Conservation (phyloP, 2,329 filamentous ascomycete species). For the Taxawa tesnikishii region DNA sequence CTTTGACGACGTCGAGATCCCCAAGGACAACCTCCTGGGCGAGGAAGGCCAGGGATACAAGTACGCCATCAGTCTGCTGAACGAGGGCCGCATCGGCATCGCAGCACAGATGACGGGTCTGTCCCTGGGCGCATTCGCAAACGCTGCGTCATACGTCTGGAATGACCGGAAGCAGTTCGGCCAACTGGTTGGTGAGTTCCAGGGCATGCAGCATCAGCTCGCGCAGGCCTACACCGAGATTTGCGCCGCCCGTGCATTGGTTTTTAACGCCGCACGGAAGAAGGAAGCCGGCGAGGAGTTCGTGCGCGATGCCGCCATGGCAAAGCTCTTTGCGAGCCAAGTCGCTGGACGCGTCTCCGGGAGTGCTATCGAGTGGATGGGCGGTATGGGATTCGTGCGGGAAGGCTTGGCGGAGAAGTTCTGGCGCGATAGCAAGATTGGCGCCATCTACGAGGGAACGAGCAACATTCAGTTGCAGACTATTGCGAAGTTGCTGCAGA, state of each 20-base stretch:
- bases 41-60: slow-evolving; percentile 91
- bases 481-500: slow-evolving; percentile 59
- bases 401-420: slow-evolving; percentile 97
- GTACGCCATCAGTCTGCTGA: slow-evolving; percentile 86
- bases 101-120: slow-evolving; percentile 98
- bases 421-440: slow-evolving; percentile 96
- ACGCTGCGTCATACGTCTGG: slow-evolving; percentile 89
- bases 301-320: slow-evolving; percentile 93
- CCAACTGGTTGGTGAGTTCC: slow-evolving; percentile 85
- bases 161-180: slow-evolving; percentile 98
- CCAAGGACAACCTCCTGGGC: slow-evolving; percentile 77
- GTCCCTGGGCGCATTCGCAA: slow-evolving; percentile 87
- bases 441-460: slow-evolving; percentile 79
- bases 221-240: slow-evolving; percentile 95
- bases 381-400: slow-evolving; percentile 95
- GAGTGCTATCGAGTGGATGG: slow-evolving; percentile 96
- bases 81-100: slow-evolving; percentile 95
- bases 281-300: slow-evolving; percentile 97
- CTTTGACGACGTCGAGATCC: slow-evolving; percentile 91
- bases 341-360: slow-evolving; percentile 79
- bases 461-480: slow-evolving; percentile 62
- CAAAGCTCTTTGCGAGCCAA: slow-evolving; percentile 88
- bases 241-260: slow-evolving; percentile 74
- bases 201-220: slow-evolving; percentile 98
- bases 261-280: slow-evolving; percentile 93